Conservation (phyloP, 768 basidiomycete species). For the Tricholoma hemisulphureum region DNA sequence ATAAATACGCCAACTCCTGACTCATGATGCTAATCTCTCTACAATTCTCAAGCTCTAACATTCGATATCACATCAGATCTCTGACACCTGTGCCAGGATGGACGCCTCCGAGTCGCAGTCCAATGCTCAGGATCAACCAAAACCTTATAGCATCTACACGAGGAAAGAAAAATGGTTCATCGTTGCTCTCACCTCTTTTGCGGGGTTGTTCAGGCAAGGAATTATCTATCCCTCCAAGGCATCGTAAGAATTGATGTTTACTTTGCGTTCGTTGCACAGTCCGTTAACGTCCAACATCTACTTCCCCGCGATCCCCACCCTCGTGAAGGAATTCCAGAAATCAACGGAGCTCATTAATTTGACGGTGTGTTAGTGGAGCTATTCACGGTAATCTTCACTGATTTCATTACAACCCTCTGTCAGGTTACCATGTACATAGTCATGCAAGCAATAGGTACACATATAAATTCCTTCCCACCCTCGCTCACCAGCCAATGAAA, state of each 20-base stretch:
- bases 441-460: constrained; percentile 60
- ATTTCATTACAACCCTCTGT: not conserved
- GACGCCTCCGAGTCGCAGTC: not conserved
- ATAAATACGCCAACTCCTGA: too few species aligned
- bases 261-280: constrained; percentile 27
- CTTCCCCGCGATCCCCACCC: constrained; percentile 72
- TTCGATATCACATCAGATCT: not conserved
- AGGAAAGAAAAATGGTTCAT: constrained; percentile 66
- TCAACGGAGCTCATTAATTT: constrained; percentile 74
- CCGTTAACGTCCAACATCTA: constrained; percentile 78
- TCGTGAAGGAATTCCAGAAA: constrained; percentile 61
- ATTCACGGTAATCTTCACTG: too few species aligned
- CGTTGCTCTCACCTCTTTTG: constrained; percentile 54
- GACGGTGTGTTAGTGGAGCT: constrained; percentile 58
- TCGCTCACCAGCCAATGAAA: not conserved
- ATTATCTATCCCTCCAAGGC: too few species aligned
- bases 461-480: not conserved
- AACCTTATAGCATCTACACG: constrained; percentile 49
- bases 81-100: not conserved
- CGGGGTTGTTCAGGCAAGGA: constrained; percentile 58
- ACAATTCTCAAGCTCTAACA: not conserved
- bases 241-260: too few species aligned
- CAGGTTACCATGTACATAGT: constrained; percentile 74
- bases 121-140: not conserved
- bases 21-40: too few species aligned